Evolutionary conservation across 805 yeast species (phyloP).

Genomic region (Candida pseudoglaebosa): DNA sequence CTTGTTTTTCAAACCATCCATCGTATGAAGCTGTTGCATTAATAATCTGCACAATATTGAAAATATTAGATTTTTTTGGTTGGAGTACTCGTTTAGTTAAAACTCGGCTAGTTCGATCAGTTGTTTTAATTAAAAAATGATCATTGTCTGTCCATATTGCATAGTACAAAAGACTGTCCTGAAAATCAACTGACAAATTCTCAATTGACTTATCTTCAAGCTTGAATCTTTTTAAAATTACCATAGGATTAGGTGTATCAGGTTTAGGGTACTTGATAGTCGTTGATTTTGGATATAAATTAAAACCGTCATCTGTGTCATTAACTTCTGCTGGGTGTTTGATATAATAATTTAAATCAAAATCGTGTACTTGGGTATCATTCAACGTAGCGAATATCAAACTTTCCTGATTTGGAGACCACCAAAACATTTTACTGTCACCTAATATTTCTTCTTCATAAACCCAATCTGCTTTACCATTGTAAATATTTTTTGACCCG

Average conservation of each 20-base stretch:
- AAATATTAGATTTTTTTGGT: slow-evolving; percentile 25
- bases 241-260: slow-evolving; percentile 57
- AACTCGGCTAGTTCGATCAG: slow-evolving; percentile 59
- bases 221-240: slow-evolving; percentile 41
- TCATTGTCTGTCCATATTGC: slow-evolving; percentile 54
- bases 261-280: slow-evolving; percentile 69
- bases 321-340: slow-evolving; percentile 20
- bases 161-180: slow-evolving; percentile 55
- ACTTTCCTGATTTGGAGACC: slow-evolving; percentile 61
- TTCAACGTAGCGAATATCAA: slow-evolving; percentile 53
- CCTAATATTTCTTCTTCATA: slow-evolving; percentile 76
- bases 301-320: slow-evolving; percentile 11
- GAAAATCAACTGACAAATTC: slow-evolving; percentile 8
- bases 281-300: slow-evolving; percentile 46
- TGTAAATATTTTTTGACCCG: slow-evolving; percentile 49
- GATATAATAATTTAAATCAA: slow-evolving; percentile 50
- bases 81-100: slow-evolving; percentile 49
- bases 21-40: slow-evolving; percentile 40
- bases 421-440: slow-evolving; percentile 62
- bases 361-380: slow-evolving; percentile 54
- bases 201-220: slow-evolving; percentile 17
- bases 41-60: slow-evolving; percentile 26
- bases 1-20: slow-evolving; percentile 60
- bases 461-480: slow-evolving; percentile 80
- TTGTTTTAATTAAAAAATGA: slow-evolving; percentile 51